phyloP scores from a whole-genome alignment of 768 basidiomycete genomes.

The Dacryopinax primogenitus region DNA sequence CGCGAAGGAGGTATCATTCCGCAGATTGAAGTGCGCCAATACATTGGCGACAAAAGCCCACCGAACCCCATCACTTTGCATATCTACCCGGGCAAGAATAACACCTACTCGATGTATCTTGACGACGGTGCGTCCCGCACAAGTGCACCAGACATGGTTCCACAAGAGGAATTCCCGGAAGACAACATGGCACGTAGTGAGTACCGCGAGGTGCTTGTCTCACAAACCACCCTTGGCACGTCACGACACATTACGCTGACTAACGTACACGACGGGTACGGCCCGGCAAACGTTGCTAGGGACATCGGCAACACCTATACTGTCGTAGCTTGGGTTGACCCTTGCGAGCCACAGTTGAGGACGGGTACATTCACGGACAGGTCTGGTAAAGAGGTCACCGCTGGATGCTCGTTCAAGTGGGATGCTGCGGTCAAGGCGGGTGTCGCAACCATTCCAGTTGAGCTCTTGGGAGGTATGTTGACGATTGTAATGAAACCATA shows the following conservation, averaged over 20 bases:
- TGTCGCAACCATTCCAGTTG: background rate
- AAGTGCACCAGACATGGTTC: background rate
- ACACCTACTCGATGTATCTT: background rate
- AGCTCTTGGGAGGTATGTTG: background rate
- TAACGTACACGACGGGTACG: background rate
- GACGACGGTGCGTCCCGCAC: background rate
- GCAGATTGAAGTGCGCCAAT: background rate
- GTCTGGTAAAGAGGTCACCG: background rate
- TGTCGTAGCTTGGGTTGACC: background rate
- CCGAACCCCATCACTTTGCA: background rate
- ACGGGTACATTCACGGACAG: background rate
- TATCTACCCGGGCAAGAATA: background rate
- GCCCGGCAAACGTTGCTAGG: background rate
- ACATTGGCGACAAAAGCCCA: background rate
- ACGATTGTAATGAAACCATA: background rate
- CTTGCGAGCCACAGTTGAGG: background rate
- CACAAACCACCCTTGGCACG: background rate
- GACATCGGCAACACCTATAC: background rate
- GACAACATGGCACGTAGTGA: background rate
- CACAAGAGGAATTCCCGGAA: background rate
- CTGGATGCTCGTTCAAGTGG: background rate
- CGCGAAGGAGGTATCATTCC: conserved; percentile 6
- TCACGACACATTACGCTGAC: background rate
- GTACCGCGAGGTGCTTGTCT: background rate
- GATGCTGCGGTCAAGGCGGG: background rate